phyloP scores from a whole-genome alignment of 345 rosid genomes.

The Viola odorata region DNA sequence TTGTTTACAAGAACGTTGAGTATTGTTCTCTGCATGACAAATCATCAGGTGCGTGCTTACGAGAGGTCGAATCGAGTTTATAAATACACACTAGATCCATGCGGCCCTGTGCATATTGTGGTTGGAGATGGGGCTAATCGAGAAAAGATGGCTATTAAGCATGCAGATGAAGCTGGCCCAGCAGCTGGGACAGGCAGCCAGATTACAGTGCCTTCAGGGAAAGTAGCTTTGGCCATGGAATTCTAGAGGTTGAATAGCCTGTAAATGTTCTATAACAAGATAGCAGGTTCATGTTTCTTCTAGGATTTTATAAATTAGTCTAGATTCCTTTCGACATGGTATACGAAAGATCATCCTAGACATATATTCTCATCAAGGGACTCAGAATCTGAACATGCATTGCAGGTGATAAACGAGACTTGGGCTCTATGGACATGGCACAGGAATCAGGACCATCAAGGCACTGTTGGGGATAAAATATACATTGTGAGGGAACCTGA shows the following conservation, averaged over 20 bases:
- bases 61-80: slow-evolving; percentile 91
- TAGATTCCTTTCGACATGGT: no score
- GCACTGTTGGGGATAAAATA: slow-evolving; percentile 58
- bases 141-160: slow-evolving; percentile 56
- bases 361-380: background rate
- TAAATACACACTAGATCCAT: slow-evolving; percentile 70
- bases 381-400: background rate
- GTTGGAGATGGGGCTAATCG: slow-evolving; percentile 79
- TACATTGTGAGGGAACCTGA: slow-evolving; percentile 80
- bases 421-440: slow-evolving; percentile 91
- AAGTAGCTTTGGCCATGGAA: slow-evolving; percentile 93
- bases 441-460: slow-evolving; percentile 62
- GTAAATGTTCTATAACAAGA: no score
- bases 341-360: background rate
- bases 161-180: slow-evolving; percentile 83
- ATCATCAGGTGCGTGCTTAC: slow-evolving; percentile 72
- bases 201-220: slow-evolving; percentile 88
- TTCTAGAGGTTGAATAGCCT: no score
- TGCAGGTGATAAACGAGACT: slow-evolving; percentile 78
- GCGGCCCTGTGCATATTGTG: slow-evolving; percentile 71
- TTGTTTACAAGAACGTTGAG: background rate
- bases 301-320: no score
- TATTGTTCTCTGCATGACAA: background rate
- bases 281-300: no score
- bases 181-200: slow-evolving; percentile 73